Evolutionary conservation across 352 stramenopile species (phyloP), one percentile per base, ranked within the genome.

Genomic region (Plasmopara muralis): DNA sequence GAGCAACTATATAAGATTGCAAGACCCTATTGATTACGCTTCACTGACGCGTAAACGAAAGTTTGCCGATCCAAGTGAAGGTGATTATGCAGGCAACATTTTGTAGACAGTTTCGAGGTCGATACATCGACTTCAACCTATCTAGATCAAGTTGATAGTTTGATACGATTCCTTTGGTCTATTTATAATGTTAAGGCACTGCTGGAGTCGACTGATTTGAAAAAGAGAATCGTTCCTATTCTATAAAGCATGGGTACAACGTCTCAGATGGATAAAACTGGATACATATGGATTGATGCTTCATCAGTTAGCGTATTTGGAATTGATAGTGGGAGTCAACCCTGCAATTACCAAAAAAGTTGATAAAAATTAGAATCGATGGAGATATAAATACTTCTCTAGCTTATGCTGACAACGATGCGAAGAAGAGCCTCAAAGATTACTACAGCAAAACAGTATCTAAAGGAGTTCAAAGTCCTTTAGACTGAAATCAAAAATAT

Each of bases 381-480:
- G 46, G 50, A 54, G 46, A 47, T 47, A 55, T 54, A 39, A 38
- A 60, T 50, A 38, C 9, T 30, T 31, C 7, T 44, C 42, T 57
- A 50, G 42, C 35, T 43, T 50, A 62, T 45, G 55, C 42, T 35
- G 55, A 57, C 43, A 62, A 57, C 31, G 48, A 62, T 43, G 55
- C 55, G 16, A 62, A 57, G 25, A 50, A 38, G 20, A 57, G 57
- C 38, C 39, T 63, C n/a, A 50, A 16, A 12, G 43, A 46, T 20
- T 63, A 63, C 31, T 63, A 63, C 44, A 49, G n/a, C n/a, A 38
- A 54, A 43, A 41, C 57, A 37, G 20, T 7, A 54, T 47, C 37
- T 35, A 8, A 57, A 38, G 44, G 46, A 40, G 33, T 57, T 47
- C 13, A 13, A 48, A 55, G 55, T 34, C 34, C 56, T 59, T 64